A percentile compares a stretch with the other conserved stretches of the same genome.
These are phyloP conservation scores for Xylariaceae sp. DNA, from an alignment of 2,329 filamentous ascomycete species.

Conservation along the genomic window DNA sequence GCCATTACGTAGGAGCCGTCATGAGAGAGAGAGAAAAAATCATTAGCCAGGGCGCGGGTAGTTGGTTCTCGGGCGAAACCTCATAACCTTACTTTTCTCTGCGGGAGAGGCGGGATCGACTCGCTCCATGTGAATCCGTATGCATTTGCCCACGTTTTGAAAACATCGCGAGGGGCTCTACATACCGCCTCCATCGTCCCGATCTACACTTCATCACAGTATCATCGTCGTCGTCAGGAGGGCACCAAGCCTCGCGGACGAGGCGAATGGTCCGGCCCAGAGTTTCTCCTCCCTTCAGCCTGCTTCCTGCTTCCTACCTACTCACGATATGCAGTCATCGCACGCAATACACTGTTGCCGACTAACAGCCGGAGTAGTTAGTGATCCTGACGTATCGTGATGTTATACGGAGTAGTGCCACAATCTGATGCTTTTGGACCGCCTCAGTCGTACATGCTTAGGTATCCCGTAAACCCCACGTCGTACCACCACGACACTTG, in stretches of 20 bases:
- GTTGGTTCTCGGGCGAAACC: not conserved
- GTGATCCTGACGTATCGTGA: conserved; percentile 22
- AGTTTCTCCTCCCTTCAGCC: not conserved
- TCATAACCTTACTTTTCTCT: no score
- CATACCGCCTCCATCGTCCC: not conserved
- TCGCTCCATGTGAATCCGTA: not conserved
- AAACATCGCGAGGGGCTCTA: no score
- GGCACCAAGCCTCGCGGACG: not conserved
- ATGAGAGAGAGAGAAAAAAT: no score
- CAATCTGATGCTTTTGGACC: conserved; percentile 24
- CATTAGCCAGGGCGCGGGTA: not conserved
- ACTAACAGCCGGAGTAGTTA: not conserved
- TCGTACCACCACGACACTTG: not conserved
- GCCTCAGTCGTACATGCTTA: conserved; percentile 6
- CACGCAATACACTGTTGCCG: not conserved
- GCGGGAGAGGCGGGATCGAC: not conserved
- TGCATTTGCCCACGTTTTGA: not conserved
- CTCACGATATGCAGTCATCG: not conserved
- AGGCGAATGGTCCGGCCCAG: not conserved
- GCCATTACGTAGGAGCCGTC: conserved; percentile 20
- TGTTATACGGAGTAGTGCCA: not conserved
- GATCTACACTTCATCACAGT: not conserved
- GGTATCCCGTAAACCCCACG: not conserved
- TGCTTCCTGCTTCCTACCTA: no score
- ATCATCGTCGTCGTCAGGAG: not conserved